Conservation (phyloP, 495 filamentous ascomycete genomes). For the Neurospora sp. region DNA sequence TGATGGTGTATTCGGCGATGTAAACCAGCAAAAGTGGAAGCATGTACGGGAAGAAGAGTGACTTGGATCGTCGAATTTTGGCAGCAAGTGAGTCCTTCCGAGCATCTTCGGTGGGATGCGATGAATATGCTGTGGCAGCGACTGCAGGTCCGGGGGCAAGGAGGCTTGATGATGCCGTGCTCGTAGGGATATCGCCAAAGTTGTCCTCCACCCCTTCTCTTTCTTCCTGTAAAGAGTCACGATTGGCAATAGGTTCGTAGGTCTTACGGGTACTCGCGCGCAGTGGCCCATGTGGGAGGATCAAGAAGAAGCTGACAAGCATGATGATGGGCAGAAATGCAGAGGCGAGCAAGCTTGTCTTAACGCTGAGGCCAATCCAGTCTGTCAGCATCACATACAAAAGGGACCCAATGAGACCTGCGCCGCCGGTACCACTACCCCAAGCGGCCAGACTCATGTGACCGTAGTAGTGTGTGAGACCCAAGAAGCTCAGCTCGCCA, state of each 20-base stretch:
- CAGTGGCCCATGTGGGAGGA: slow-evolving; percentile 60
- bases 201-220: slow-evolving; percentile 20
- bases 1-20: slow-evolving; percentile 92
- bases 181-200: slow-evolving; percentile 22
- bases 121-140: slow-evolving; percentile 18
- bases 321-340: slow-evolving; percentile 73
- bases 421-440: slow-evolving; percentile 87
- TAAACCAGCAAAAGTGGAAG: slow-evolving; percentile 86
- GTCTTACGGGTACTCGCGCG: slow-evolving; percentile 24
- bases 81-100: slow-evolving; percentile 29
- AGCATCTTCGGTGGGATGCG: slow-evolving; percentile 3
- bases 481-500: slow-evolving; percentile 83
- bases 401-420: slow-evolving; percentile 77
- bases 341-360: slow-evolving; percentile 59
- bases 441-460: slow-evolving; percentile 83
- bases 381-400: slow-evolving; percentile 78
- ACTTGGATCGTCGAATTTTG: slow-evolving; percentile 33
- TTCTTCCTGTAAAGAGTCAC: slow-evolving; percentile 22
- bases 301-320: slow-evolving; percentile 71
- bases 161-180: slow-evolving; percentile 24
- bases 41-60: slow-evolving; percentile 56
- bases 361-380: slow-evolving; percentile 60
- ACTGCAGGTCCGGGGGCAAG: slow-evolving; percentile 22
- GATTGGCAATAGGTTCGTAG: slow-evolving; percentile 29
- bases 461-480: slow-evolving; percentile 88